These are phyloP conservation scores for Ceratocystis smalleyi DNA, from an alignment of 2,329 filamentous ascomycete species.

Conservation along the genomic window DNA sequence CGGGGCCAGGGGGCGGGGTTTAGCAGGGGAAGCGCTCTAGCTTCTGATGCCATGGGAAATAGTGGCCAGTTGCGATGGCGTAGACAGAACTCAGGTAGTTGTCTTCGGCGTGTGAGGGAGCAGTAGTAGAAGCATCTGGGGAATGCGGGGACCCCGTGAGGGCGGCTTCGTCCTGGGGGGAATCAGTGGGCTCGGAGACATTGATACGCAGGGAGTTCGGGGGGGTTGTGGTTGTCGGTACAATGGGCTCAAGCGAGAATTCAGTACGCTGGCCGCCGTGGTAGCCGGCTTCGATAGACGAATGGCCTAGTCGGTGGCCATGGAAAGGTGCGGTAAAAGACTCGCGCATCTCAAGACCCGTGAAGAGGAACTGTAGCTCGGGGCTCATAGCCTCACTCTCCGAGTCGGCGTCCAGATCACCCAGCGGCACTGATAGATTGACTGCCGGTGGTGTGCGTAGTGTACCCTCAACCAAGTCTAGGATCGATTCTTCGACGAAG, in stretches of 20 bases:
- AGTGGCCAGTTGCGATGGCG: conserved; percentile 6
- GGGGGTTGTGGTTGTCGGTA: background rate
- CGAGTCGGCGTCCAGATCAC: background rate
- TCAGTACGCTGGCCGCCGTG: conserved; percentile 37
- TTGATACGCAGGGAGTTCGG: too few species aligned
- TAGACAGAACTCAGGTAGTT: conserved; percentile 6
- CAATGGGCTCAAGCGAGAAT: conserved; percentile 29
- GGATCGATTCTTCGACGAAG: conserved; percentile 31
- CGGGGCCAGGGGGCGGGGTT: too few species aligned
- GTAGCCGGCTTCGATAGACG: conserved; percentile 35
- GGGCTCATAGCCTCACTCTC: conserved; percentile 25
- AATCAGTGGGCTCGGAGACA: too few species aligned
- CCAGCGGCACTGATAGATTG: conserved; percentile 32
- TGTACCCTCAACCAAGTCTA: conserved; percentile 31
- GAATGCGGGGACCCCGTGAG: too few species aligned
- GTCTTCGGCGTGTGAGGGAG: too few species aligned
- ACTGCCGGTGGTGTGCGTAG: conserved; percentile 29
- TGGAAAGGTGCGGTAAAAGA: conserved; percentile 24
- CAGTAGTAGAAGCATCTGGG: too few species aligned
- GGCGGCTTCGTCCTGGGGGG: too few species aligned
- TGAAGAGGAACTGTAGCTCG: conserved; percentile 28
- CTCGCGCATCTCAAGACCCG: conserved; percentile 38
- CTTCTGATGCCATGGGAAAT: conserved; percentile 11
- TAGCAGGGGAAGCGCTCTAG: background rate
- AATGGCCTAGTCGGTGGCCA: conserved; percentile 35